Conservation (phyloP, 805 yeast genomes). For the Maudiozyma barnettii region DNA sequence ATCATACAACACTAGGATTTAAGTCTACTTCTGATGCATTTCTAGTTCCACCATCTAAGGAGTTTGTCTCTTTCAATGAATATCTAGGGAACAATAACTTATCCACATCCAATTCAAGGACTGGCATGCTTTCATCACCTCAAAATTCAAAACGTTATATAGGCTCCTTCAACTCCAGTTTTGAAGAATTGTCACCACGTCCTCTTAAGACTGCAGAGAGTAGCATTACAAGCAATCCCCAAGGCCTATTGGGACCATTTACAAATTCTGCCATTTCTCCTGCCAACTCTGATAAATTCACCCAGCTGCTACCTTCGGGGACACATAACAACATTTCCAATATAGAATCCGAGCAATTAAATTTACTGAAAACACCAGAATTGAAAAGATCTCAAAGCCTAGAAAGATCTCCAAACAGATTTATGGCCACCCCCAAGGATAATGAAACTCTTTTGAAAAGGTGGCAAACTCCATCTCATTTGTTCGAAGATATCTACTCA, state of each 20-base stretch:
- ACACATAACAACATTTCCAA: neutral
- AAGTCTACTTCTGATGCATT: neutral
- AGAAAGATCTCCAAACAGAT: conserved; percentile 19
- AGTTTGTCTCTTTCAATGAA: neutral
- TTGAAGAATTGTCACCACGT: conserved; percentile 25
- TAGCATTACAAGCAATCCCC: neutral
- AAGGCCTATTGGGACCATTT: conserved; percentile 2
- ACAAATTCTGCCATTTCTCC: neutral
- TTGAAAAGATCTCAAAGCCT: conserved; percentile 8
- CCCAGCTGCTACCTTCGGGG: neutral
- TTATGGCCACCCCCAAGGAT: conserved; percentile 20
- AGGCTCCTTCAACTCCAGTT: conserved; percentile 29
- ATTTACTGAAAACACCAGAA: conserved; percentile 17
- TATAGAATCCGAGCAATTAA: conserved; percentile 1
- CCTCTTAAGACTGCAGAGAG: neutral
- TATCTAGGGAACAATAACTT: neutral
- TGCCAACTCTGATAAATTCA: conserved; percentile 1
- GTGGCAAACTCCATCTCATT: conserved; percentile 29
- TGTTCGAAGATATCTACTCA: conserved; percentile 26
- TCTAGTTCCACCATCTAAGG: neutral
- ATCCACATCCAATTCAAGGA: neutral
- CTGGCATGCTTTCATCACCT: conserved; percentile 11
- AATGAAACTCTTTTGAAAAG: conserved; percentile 15
- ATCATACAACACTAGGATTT: conserved; percentile 13
- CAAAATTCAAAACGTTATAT: conserved; percentile 22